Evolutionary conservation across 2,329 filamentous ascomycete genomes (phyloP).

Genomic region (Epichloe festucae): DNA sequence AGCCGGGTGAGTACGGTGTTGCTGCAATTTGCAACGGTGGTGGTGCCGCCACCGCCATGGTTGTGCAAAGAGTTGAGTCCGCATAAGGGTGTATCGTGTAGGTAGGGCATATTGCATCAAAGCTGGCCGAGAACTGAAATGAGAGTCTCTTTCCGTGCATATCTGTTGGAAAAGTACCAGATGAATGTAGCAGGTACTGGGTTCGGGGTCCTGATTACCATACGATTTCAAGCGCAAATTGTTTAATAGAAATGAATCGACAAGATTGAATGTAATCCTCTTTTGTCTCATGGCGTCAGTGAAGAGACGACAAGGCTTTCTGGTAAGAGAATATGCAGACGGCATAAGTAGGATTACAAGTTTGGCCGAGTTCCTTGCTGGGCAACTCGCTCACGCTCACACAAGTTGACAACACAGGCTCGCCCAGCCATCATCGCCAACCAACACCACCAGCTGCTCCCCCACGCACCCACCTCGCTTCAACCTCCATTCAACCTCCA

Average conservation of each 20-base stretch:
- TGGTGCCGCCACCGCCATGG: slow-evolving; percentile 79
- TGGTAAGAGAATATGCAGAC: too few relatives aligned
- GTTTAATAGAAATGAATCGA: not conserved
- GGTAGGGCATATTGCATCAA: not conserved
- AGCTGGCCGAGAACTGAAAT: not conserved
- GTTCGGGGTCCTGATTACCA: not conserved
- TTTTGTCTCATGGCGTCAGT: not conserved
- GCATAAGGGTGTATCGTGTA: slow-evolving; percentile 21
- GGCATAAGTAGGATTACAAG: too few relatives aligned
- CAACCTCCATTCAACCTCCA: too few relatives aligned
- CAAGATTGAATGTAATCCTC: not conserved
- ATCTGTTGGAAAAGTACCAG: not conserved
- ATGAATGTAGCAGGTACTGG: not conserved
- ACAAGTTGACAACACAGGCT: too few relatives aligned
- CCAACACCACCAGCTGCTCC: too few relatives aligned
- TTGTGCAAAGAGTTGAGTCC: slow-evolving; percentile 69
- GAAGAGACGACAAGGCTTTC: too few relatives aligned
- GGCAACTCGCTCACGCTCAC: too few relatives aligned
- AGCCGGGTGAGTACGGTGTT: slow-evolving; percentile 85
- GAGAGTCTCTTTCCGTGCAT: not conserved
- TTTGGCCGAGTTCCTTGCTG: too few relatives aligned
- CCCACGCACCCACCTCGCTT: too few relatives aligned
- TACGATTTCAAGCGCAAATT: not conserved
- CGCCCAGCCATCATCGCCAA: too few relatives aligned
- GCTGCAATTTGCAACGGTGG: slow-evolving; percentile 96